Evolutionary conservation across 345 rosid species (phyloP), one percentile per base, ranked within the genome.

Genomic region (Stellera chamaejasme): DNA sequence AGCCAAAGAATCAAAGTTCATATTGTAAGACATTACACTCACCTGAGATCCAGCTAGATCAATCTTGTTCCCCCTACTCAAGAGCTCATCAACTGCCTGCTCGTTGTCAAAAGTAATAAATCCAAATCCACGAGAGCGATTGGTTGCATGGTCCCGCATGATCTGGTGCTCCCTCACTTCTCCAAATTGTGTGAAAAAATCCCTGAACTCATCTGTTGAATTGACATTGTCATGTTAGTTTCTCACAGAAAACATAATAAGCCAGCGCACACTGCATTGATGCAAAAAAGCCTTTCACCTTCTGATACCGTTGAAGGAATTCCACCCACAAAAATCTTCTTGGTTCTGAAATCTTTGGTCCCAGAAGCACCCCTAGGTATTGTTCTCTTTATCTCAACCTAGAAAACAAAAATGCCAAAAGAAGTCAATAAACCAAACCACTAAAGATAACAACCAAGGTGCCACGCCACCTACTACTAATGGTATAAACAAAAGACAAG

Each of bases 241-340:
- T 12, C 61, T 57, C 27, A 16, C 41, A 7, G 3, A 49, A 60
- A 23, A 19, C 23, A 47, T 3, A 10, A 53, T 14, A 26, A 56
- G 52, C 27, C 26, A 36, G 16, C 45, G 12, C 12, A 10, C 19
- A 15, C 10, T 43, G 16, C 48, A 47, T 44, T 42, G 52, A 27
- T 7, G 15, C 4, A 39, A 27, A 28, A 51, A 56, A 45, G n/a
- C 23, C n/a, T 5, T 28, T 58, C 66, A 87, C 99, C 99, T 75
- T 89, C 99, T 43, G 82, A 77, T 19, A 89, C 88, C 4, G 83
- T 51, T 10, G 92, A 63, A 48, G 99, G 99, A 61, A 93, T 83
- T 43, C 99, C 99, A 58, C 97, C 99, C 27, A 93, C 96, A 76
- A 93, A 93, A 56, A 93, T 89, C 79, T 89, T 93, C 84, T 77